A percentile compares a stretch with the other conserved stretches of the same genome.
phyloP scores from a whole-genome alignment of 2,329 filamentous ascomycete species.

The Paecilomyces variotii region DNA sequence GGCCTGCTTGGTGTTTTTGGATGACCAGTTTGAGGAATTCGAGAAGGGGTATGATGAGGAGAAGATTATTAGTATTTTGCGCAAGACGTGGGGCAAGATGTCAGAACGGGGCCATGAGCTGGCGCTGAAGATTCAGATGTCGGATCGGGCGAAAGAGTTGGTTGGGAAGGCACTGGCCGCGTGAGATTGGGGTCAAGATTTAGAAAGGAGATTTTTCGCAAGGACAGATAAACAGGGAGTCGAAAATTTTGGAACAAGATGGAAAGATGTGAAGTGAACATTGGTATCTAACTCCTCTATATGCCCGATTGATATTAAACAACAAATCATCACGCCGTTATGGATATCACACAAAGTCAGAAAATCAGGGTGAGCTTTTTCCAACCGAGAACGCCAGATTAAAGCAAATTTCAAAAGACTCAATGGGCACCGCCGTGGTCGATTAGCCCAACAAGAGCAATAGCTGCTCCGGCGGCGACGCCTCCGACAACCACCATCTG shows the following conservation, averaged over 20 bases:
- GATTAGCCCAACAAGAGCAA: conserved; percentile 53
- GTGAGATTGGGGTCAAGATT: conserved; percentile 11
- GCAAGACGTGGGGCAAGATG: conserved; percentile 74
- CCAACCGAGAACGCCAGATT: neutral
- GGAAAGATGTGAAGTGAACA: neutral
- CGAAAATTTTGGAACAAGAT: neutral
- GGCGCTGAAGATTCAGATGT: conserved; percentile 59
- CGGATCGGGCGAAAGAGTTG: conserved; percentile 53
- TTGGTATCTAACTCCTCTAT: neutral
- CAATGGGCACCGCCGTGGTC: conserved; percentile 24
- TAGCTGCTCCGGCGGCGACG: conserved; percentile 58
- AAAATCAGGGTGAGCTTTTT: neutral
- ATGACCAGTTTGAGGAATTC: conserved; percentile 78
- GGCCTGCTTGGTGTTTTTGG: conserved; percentile 78
- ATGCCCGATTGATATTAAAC: neutral
- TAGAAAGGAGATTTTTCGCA: neutral
- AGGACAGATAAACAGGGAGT: neutral
- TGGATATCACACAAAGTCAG: neutral
- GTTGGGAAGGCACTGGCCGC: conserved; percentile 55
- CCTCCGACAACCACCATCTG: conserved; percentile 60
- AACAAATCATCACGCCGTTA: neutral
- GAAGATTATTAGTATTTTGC: conserved; percentile 64
- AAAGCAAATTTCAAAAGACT: neutral
- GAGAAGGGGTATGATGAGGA: conserved; percentile 65
- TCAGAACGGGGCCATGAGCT: conserved; percentile 53